A percentile compares a stretch with the other conserved stretches of the same genome.
Conservation (phyloP, 345 rosid genomes). For the Reutealis trisperma region DNA sequence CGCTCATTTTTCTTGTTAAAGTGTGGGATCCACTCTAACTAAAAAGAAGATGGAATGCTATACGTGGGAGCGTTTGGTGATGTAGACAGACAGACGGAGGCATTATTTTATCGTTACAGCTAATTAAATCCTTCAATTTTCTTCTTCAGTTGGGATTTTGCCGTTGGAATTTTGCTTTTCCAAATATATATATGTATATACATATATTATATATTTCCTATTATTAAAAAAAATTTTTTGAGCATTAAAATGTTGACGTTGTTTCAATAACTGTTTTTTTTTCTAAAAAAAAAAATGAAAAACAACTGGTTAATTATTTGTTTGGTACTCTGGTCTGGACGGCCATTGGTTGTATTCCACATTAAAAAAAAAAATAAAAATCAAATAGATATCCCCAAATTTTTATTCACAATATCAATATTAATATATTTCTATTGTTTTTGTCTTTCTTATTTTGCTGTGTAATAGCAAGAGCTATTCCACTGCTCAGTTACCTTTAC, state of each 20-base stretch:
- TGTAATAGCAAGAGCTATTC: too few species aligned
- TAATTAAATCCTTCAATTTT: neutral
- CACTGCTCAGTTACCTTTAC: too few species aligned
- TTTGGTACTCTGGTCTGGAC: neutral
- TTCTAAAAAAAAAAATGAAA: too few species aligned
- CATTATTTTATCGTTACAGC: conserved; percentile 7
- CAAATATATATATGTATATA: too few species aligned
- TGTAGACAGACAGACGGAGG: neutral
- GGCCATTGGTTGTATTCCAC: conserved; percentile 5
- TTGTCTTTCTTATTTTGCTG: too few species aligned
- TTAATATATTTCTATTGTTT: too few species aligned
- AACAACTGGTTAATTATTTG: neutral
- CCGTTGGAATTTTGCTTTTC: neutral
- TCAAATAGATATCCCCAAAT: too few species aligned
- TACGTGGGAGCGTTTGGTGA: conserved; percentile 14
- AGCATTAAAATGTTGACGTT: too few species aligned
- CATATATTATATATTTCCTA: too few species aligned
- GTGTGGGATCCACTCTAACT: conserved; percentile 11
- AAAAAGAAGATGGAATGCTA: neutral
- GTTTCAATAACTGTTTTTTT: too few species aligned
- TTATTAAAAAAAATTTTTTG: too few species aligned
- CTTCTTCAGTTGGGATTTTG: neutral
- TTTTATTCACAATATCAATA: too few species aligned
- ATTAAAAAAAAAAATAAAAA: neutral
- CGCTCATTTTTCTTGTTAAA: neutral